These are phyloP conservation scores for Tagetes erecta DNA, from an alignment of 129 eudicot species.

Conservation along the genomic window DNA sequence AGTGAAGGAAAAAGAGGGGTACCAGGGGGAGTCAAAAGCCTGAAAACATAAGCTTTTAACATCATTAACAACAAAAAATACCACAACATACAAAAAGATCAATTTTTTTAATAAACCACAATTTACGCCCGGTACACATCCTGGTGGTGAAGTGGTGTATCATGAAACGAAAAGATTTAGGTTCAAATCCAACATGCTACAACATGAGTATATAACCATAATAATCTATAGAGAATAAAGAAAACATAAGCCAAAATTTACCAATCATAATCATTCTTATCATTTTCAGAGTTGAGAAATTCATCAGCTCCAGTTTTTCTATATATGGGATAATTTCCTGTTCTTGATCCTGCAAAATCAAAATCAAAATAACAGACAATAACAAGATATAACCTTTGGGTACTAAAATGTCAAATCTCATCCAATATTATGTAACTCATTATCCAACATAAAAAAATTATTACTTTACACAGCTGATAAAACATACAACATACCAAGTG, in stretches of 20 bases:
- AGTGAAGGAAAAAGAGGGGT: slow-evolving; percentile 95
- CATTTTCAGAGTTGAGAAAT: slow-evolving; percentile 86
- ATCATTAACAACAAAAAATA: not conserved
- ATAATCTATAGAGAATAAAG: slow-evolving; percentile 2
- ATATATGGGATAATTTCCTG: slow-evolving; percentile 60
- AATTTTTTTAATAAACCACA: not conserved
- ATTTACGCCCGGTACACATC: not conserved
- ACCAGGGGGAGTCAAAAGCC: slow-evolving; percentile 98
- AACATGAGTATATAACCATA: slow-evolving; percentile 15
- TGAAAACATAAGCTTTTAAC: slow-evolving; percentile 34
- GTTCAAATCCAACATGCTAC: too few species aligned
- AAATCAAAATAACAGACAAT: not conserved
- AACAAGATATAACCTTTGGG: not conserved
- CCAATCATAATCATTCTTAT: slow-evolving; percentile 98
- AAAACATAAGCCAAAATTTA: slow-evolving; percentile 32
- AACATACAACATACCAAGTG: slow-evolving; percentile 56
- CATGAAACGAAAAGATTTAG: too few species aligned
- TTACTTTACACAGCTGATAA: not conserved
- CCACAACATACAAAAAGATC: not conserved
- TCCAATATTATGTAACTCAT: not conserved
- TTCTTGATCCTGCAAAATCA: slow-evolving; percentile 53
- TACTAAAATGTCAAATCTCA: not conserved
- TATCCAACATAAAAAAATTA: too few species aligned
- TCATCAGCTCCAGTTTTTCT: slow-evolving; percentile 82
- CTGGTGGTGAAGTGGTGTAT: too few species aligned